Evolutionary conservation across 768 basidiomycete species (phyloP).

Genomic region (Trametes punicea): DNA sequence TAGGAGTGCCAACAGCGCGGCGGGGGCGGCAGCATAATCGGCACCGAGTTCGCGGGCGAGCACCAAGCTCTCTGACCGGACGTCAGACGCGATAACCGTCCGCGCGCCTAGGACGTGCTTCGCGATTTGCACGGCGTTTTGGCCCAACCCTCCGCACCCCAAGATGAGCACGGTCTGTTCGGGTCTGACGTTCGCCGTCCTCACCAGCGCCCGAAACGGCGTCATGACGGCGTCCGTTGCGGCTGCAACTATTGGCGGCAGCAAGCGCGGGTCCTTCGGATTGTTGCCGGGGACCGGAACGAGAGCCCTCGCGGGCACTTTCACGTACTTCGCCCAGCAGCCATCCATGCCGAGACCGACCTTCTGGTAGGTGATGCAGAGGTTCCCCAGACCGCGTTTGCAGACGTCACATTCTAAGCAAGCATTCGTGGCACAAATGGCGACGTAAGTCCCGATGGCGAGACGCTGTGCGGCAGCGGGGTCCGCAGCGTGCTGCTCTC

Average conservation of each 20-base stretch:
- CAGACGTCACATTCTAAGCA: conserved; percentile 21
- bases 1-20: conserved; percentile 8
- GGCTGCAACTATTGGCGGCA: conserved; percentile 18
- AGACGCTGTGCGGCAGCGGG: not conserved
- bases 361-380: conserved; percentile 8
- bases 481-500: conserved; percentile 12
- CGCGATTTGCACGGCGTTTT: conserved; percentile 29
- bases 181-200: conserved; percentile 6
- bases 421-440: conserved; percentile 15
- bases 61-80: conserved; percentile 13
- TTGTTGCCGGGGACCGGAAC: conserved; percentile 20
- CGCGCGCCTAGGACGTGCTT: conserved; percentile 21
- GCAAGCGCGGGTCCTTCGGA: not conserved
- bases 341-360: conserved; percentile 22
- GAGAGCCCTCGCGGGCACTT: conserved; percentile 8
- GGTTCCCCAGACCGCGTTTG: conserved; percentile 14
- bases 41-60: conserved; percentile 17
- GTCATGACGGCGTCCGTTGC: conserved; percentile 27
- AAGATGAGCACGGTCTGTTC: conserved; percentile 36
- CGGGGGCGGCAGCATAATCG: conserved; percentile 18
- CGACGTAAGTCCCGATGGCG: conserved; percentile 21
- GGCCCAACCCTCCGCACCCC: conserved; percentile 30
- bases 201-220: conserved; percentile 23
- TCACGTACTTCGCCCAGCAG: conserved; percentile 21
- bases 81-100: conserved; percentile 20